Evolutionary conservation across 2,329 filamentous ascomycete species (phyloP), one percentile per base, ranked within the genome.

Genomic region (Hypomyces rosellus): DNA sequence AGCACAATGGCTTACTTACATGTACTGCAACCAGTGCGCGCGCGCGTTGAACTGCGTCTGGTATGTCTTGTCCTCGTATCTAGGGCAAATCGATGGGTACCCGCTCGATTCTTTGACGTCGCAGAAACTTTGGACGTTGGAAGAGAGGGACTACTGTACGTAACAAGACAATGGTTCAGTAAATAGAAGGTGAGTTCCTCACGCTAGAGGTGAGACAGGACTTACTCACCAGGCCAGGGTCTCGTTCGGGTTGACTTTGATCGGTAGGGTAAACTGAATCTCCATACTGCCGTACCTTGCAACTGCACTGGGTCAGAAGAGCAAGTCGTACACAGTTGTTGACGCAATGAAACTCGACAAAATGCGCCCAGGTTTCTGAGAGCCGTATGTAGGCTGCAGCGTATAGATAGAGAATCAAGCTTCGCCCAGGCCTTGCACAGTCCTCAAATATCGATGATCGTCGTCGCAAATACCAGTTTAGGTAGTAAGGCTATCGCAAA

Each of bases 11-110:
- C 18, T 16, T 40, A 63, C 65, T 65, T 56, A 70, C 68, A 70
- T 13, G 66, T 70, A 33, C 53, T 58, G 46, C 68, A 70, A 33
- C 68, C 68, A 13, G 67, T 68, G 15, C 68, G 68, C 14, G 68
- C 66, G 38, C 68, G 63, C 2, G 64, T 66, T 11, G 67, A 68
- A 53, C 68, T 69, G 18, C 67, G 64, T 13, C 68, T 60, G 6
- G 68, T 70, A 50, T 70, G 67, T 46, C 67, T 61, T 7, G 65
- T 63, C 47, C 67, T 59, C 5, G 67, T 59, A 34, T 69, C 67
- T 36, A 70, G 65, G 2, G 68, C 68, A 57, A 70, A 70, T 14
- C 65, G 61, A 62, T 69, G 64, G 8, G 64, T 67, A 14, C 63
- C 61, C 30, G 61, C 61, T 45, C 53, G 58, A 9, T 59, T 55